phyloP scores from a whole-genome alignment of 345 rosid species.

The Eucalyptus pauciflora region DNA sequence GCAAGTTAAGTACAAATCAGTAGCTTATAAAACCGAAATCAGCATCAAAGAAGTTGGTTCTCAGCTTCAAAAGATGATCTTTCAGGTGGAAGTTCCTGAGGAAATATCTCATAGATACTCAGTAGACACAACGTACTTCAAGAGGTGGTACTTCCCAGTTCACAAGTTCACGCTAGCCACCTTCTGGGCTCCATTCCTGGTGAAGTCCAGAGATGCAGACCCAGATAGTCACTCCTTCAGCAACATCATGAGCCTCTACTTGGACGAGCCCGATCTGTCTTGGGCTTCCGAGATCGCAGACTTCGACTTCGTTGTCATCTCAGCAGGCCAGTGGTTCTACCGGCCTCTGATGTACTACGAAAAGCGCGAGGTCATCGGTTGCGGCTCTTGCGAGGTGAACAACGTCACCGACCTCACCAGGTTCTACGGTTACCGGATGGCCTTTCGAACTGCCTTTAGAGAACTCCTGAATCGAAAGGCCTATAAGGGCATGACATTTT shows the following conservation, averaged over 20 bases:
- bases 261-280: constrained; percentile 17
- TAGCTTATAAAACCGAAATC: background rate
- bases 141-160: constrained; percentile 1
- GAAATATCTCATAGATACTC: constrained; percentile 1
- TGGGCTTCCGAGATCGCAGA: constrained; percentile 18
- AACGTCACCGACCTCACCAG: constrained; percentile 17
- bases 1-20: background rate
- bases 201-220: constrained; percentile 21
- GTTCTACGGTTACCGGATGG: constrained; percentile 22
- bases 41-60: background rate
- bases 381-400: constrained; percentile 14
- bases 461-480: background rate
- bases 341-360: constrained; percentile 24
- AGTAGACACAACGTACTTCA: background rate
- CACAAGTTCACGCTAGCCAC: constrained; percentile 20
- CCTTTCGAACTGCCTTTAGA: constrained; percentile 7
- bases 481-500: constrained; percentile 11
- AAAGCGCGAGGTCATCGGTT: constrained; percentile 8
- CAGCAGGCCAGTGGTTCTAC: constrained; percentile 38
- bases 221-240: constrained; percentile 7
- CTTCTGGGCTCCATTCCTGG: constrained; percentile 29
- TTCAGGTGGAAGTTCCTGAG: constrained; percentile 26
- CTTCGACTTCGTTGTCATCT: constrained; percentile 20
- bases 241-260: constrained; percentile 18
- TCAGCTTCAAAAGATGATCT: background rate